Percentiles rank a stretch among this genome's conserved stretches.
phyloP scores from a whole-genome alignment of 495 filamentous ascomycete genomes.

The Talaromyces proteolyticus region DNA sequence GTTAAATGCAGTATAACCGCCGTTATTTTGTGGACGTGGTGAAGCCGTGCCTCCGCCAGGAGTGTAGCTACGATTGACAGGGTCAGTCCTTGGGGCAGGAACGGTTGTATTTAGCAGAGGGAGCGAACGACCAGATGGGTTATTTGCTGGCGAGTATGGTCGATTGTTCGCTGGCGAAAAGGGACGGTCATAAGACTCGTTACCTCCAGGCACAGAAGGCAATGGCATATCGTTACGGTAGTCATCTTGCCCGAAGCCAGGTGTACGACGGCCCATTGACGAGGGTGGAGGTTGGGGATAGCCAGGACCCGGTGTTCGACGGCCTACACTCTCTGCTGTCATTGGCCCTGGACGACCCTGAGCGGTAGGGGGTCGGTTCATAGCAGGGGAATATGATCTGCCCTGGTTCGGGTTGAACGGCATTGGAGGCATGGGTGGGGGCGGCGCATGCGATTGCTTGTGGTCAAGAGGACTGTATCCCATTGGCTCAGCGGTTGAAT shows the following conservation, averaged over 20 bases:
- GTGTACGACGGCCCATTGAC: conserved; percentile 9
- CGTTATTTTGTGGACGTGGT: conserved; percentile 6
- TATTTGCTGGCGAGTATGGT: conserved; percentile 9
- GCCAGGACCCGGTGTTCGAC: conserved; percentile 8
- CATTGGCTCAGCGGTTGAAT: conserved; percentile 52
- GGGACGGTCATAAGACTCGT: background rate
- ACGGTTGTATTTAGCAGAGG: conserved; percentile 7
- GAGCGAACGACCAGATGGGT: conserved; percentile 13
- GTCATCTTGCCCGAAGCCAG: conserved; percentile 7
- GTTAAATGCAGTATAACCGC: conserved; percentile 25
- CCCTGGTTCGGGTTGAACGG: conserved; percentile 12
- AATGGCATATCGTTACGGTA: no score
- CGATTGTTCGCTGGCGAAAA: conserved; percentile 8
- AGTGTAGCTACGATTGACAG: conserved; percentile 1
- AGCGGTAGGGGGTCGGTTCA: conserved; percentile 9
- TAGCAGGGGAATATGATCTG: conserved; percentile 14
- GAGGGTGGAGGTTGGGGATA: conserved; percentile 7
- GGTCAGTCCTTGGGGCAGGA: conserved; percentile 4
- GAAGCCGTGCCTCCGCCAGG: conserved; percentile 2
- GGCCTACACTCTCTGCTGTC: background rate
- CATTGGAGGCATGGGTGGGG: conserved; percentile 21
- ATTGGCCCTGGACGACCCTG: background rate
- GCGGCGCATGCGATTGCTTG: conserved; percentile 17
- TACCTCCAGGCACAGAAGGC: background rate
- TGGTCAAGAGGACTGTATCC: conserved; percentile 44